A percentile compares a stretch with the other conserved stretches of the same genome.
These are phyloP conservation scores for Eutypella sp. DNA, from an alignment of 2,329 filamentous ascomycete genomes.

Conservation along the genomic window DNA sequence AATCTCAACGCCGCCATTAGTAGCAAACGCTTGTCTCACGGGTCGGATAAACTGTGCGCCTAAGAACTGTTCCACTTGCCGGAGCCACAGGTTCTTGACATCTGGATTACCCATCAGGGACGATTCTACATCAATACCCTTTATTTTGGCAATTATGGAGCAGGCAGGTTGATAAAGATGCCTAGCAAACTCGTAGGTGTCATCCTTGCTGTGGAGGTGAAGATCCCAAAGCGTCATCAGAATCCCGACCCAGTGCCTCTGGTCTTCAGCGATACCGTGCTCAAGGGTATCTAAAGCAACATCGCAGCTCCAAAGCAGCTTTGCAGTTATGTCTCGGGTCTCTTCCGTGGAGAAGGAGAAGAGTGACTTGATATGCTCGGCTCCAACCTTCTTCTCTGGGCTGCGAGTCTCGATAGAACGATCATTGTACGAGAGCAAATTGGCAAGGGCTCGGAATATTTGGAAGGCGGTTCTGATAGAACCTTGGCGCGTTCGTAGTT, in stretches of 20 bases:
- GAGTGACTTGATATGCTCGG: conserved; percentile 53
- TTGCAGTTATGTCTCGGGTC: conserved; percentile 39
- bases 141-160: conserved; percentile 37
- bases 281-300: conserved; percentile 29
- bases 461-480: conserved; percentile 44
- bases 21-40: conserved; percentile 42
- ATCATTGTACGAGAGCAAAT: conserved; percentile 42
- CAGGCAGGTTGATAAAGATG: conserved; percentile 38
- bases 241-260: conserved; percentile 43
- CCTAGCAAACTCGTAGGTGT: conserved; percentile 43
- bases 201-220: conserved; percentile 44
- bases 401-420: conserved; percentile 22
- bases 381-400: conserved; percentile 45
- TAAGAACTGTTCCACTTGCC: conserved; percentile 44
- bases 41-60: conserved; percentile 48
- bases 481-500: conserved; percentile 33
- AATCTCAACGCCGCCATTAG: conserved; percentile 35
- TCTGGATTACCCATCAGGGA: conserved; percentile 15
- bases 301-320: conserved; percentile 42
- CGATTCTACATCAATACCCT: conserved; percentile 18
- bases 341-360: conserved; percentile 48
- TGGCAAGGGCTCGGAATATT: conserved; percentile 41
- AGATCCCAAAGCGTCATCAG: conserved; percentile 47
- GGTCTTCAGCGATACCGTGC: conserved; percentile 30
- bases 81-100: conserved; percentile 37